Evolutionary conservation across 2,329 filamentous ascomycete species (phyloP), one percentile per base, ranked within the genome.

Genomic region (Daldinia eschscholtzii): DNA sequence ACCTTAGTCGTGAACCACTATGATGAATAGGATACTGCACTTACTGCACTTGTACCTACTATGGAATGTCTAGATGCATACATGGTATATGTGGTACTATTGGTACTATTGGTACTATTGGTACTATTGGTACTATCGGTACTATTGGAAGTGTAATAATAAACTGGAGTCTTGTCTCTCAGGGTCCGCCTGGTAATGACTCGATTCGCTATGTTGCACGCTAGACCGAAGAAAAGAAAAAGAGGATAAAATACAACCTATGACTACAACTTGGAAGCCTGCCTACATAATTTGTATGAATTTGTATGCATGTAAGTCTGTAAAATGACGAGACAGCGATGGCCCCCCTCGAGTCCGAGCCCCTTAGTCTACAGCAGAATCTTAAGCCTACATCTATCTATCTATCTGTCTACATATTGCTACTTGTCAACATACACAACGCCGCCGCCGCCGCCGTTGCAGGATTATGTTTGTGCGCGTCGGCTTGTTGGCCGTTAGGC

Each of bases 1-100:
- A 46, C 26, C 58, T 61, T 68, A 68, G 65, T 68, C 50, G 55
- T 62, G 48, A 41, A 33, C 35, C 50, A 59, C 44, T 57, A 23
- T 23, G 20, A 57, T 52, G 56, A 56, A 61, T 20, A 46, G 20
- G 10, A 39, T 41, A 53, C 39, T 12, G 20, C 23, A 46, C 18
- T 5, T 41, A 53, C 39, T 12, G 20, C 23, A 46, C 18, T 5
- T 13, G 23, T n/a, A 10, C 12, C 20, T 23, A 23, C 20, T 23
- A 23, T 23, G 20, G 2, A 4, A 20, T 44, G 20, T n/a, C 6
- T 44, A 4, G 6, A 20, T 39, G 12, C n/a, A 9, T 48, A 48
- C 23, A 44, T 44, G 41, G 20, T 48, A 48, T 44, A 44, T 44
- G 41, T 44, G 41, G 48, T 23, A 23, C 20, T 41, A n/a, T 30